Percentiles rank a stretch among this genome's conserved stretches.
These are phyloP conservation scores for Rhododendron williamsianum DNA, from an alignment of 148 eudicot species.

Conservation along the genomic window DNA sequence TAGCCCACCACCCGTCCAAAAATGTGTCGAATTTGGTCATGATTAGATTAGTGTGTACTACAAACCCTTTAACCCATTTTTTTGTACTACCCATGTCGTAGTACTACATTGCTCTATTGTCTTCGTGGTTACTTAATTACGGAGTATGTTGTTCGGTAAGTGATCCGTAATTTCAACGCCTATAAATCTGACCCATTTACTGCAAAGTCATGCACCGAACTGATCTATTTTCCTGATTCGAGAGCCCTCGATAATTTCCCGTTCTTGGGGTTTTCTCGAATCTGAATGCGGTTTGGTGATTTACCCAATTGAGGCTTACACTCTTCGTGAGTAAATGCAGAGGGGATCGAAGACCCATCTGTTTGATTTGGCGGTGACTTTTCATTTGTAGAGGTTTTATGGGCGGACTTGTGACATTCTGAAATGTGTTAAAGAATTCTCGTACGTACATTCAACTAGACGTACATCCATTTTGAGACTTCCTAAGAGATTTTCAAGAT, in stretches of 20 bases:
- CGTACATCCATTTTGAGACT: neutral
- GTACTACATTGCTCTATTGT: neutral
- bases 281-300: neutral
- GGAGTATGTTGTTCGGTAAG: neutral
- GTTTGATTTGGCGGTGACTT: neutral
- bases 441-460: neutral
- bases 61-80: neutral
- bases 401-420: neutral
- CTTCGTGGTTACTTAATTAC: neutral
- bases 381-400: no score
- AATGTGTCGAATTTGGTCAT: neutral
- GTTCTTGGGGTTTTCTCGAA: neutral
- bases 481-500: neutral
- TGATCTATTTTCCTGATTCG: neutral
- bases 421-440: neutral
- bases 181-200: slow-evolving; percentile 2
- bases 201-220: neutral
- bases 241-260: neutral
- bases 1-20: neutral
- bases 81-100: slow-evolving; percentile 6
- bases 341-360: neutral
- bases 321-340: neutral
- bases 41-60: neutral
- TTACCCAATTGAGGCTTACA: neutral
- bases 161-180: no score